These are phyloP conservation scores for Gracilaria caudata DNA, from an alignment of 23 red algal species.

Conservation along the genomic window DNA sequence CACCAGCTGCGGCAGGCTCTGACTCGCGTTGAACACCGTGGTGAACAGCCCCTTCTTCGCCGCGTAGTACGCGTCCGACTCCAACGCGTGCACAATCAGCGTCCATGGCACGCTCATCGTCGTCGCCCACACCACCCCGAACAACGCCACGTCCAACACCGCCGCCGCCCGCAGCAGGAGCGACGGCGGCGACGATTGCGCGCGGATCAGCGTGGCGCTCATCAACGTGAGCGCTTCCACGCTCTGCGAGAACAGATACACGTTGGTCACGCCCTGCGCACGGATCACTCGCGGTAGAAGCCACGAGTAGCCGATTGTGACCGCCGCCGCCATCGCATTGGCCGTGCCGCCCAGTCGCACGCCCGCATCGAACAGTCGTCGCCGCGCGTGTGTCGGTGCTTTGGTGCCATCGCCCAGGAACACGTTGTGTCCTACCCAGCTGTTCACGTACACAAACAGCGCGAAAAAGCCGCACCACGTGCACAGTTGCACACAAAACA, in stretches of 20 bases:
- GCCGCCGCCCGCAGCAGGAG: conserved; percentile 32
- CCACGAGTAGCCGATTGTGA: conserved; percentile 75
- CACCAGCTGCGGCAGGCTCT: conserved; percentile 77
- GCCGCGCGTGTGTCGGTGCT: conserved; percentile 7
- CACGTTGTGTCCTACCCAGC: conserved; percentile 91
- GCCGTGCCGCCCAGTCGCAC: conserved; percentile 84
- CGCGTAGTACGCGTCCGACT: conserved; percentile 54
- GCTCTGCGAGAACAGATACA: conserved; percentile 82
- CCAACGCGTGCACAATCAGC: conserved; percentile 71
- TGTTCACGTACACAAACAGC: conserved; percentile 83
- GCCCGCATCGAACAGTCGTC: conserved; percentile 81
- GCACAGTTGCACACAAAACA: conserved; percentile 87
- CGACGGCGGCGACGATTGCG: conserved; percentile 3
- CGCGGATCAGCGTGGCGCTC: conserved; percentile 44
- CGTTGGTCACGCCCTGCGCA: conserved; percentile 31
- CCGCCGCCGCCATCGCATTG: conserved; percentile 54
- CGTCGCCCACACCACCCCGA: conserved; percentile 87
- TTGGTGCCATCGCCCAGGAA: conserved; percentile 71
- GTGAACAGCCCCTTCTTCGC: conserved; percentile 78
- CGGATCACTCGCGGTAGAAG: conserved; percentile 61
- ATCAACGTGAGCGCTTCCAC: conserved; percentile 73
- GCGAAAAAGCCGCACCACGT: conserved; percentile 97
- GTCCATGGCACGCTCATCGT: conserved; percentile 92
- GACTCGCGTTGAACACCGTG: conserved; percentile 84
- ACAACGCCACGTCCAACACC: conserved; percentile 42